phyloP scores from a whole-genome alignment of 2,329 filamentous ascomycete genomes.

The Colletotrichum tropicale region DNA sequence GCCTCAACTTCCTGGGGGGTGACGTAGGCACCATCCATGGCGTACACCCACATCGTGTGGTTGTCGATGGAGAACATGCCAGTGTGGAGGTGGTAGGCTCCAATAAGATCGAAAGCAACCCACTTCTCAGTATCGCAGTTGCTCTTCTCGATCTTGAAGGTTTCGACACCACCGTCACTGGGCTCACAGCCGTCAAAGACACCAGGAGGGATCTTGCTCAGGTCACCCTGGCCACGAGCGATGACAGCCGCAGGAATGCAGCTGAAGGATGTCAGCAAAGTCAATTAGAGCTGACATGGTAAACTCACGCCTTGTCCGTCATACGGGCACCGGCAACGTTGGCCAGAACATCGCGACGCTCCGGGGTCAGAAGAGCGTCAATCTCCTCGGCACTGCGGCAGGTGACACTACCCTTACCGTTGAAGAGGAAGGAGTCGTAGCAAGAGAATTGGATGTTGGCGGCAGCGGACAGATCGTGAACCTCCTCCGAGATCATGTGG shows the following conservation, averaged over 20 bases:
- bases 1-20: constrained; percentile 43
- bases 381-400: constrained; percentile 54
- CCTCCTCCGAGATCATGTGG: constrained; percentile 55
- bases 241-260: constrained; percentile 46
- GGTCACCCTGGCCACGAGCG: constrained; percentile 34
- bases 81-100: constrained; percentile 50
- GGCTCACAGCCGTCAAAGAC: constrained; percentile 52
- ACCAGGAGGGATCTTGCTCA: constrained; percentile 42
- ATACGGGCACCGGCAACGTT: constrained; percentile 31
- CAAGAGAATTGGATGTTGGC: constrained; percentile 57
- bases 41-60: constrained; percentile 58
- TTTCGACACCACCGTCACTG: constrained; percentile 46
- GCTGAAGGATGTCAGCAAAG: constrained; percentile 12
- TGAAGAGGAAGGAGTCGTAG: constrained; percentile 65
- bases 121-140: constrained; percentile 44
- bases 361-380: constrained; percentile 34
- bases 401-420: constrained; percentile 62
- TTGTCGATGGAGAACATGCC: constrained; percentile 55
- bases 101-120: constrained; percentile 62
- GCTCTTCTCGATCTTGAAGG: constrained; percentile 36
- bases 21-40: constrained; percentile 59
- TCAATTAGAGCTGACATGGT: neutral
- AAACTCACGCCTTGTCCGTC: constrained; percentile 45
- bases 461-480: constrained; percentile 45
- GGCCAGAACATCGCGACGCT: constrained; percentile 33